Conservation (phyloP, 768 basidiomycete genomes). For the Clavaria fumosa region DNA sequence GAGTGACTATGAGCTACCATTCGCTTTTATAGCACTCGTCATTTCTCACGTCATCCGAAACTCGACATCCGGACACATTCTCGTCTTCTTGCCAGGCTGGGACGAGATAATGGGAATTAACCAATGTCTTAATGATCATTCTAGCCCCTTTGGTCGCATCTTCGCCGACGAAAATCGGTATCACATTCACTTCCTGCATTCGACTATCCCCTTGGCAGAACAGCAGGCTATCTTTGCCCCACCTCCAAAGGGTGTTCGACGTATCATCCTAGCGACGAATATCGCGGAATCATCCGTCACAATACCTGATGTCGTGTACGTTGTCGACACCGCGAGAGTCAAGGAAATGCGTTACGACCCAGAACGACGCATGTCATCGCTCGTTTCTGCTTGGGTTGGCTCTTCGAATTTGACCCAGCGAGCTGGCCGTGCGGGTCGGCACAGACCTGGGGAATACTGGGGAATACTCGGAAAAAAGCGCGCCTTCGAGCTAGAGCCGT, state of each 20-base stretch:
- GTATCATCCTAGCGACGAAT: conserved; percentile 87
- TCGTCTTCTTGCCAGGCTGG: conserved; percentile 89
- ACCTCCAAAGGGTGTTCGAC: conserved; percentile 57
- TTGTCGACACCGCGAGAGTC: conserved; percentile 77
- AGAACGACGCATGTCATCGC: conserved; percentile 71
- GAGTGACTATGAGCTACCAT: conserved; percentile 63
- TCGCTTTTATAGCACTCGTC: conserved; percentile 64
- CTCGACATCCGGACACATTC: conserved; percentile 71
- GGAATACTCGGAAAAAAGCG: conserved; percentile 59
- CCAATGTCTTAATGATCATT: conserved; percentile 36
- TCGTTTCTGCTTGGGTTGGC: conserved; percentile 86
- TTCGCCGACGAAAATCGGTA: conserved; percentile 45
- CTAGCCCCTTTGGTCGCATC: conserved; percentile 37
- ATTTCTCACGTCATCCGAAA: conserved; percentile 60
- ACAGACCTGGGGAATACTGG: conserved; percentile 82
- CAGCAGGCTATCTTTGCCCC: conserved; percentile 85
- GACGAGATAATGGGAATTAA: conserved; percentile 75
- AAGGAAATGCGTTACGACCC: conserved; percentile 89
- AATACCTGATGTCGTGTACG: conserved; percentile 89
- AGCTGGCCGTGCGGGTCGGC: conserved; percentile 84
- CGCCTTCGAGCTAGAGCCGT: conserved; percentile 45
- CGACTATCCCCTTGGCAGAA: conserved; percentile 73
- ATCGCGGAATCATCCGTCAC: conserved; percentile 94
- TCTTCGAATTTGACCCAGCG: conserved; percentile 82
- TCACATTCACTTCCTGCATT: conserved; percentile 74